Percentiles rank a stretch among this genome's conserved stretches.
Evolutionary conservation across 78 protist species (phyloP).

Genomic region (Dictyostelium brefeldianum): DNA sequence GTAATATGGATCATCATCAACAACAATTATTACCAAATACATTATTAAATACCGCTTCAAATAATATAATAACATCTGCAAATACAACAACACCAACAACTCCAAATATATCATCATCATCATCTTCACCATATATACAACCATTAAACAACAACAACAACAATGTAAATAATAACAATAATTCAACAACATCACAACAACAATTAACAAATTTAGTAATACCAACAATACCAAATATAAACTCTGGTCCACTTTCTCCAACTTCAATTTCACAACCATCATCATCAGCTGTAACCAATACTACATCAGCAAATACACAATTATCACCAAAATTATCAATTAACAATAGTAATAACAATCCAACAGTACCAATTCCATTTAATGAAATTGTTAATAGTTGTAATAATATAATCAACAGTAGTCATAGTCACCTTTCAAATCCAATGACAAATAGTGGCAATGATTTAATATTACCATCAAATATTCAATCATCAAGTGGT

Average conservation of each 20-base stretch:
- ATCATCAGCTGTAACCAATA: not conserved
- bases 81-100: not conserved
- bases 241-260: not conserved
- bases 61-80: not conserved
- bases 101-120: not conserved
- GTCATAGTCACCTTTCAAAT: not conserved
- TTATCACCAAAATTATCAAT: constrained; percentile 8
- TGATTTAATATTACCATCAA: not conserved
- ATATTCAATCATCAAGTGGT: not conserved
- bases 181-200: not conserved
- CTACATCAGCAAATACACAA: not conserved
- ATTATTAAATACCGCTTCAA: not conserved
- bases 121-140: not conserved
- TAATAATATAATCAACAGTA: not conserved
- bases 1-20: not conserved
- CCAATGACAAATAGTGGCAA: not conserved
- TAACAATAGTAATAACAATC: not conserved
- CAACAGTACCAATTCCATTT: not conserved
- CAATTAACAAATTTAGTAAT: not conserved
- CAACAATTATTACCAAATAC: not conserved
- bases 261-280: not conserved
- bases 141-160: not conserved
- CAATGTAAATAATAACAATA: not conserved
- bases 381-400: not conserved
- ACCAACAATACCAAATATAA: constrained; percentile 13